Base-by-base conservation (phyloP, 495 filamentous ascomycete species). In the Peziza echinospora region DNA sequence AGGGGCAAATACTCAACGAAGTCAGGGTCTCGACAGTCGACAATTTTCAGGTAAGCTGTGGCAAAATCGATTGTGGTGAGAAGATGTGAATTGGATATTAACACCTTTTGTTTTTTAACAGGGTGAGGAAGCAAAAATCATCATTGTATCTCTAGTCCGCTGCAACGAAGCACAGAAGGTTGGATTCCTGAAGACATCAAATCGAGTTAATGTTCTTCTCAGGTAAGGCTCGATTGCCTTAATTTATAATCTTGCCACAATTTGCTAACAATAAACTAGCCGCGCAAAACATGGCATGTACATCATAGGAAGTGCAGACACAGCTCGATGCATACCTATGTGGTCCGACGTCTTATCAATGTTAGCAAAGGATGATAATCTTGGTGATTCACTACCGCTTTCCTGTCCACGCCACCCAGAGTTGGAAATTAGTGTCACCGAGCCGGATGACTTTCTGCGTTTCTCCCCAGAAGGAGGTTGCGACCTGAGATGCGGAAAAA, bases 281-380 rank as follows among this genome's bases (percentile, higher is more conserved):
- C 75, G 83, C 6, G 82, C 82, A 5, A 65, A 75, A 54, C 73
- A 92, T 56, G 82, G 84, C 5, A 82, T 91, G 77, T 92, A 84
- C 57, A 72, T 92, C 44, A 75, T 89, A 41, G 82, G 84, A 10
- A 84, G 89, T 49, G 62, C 75, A 0, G 62, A 66, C 17, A 85
- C 80, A 0, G 75, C 67, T 13, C 49, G 34, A 1, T 54, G 62
- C 28, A 66, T 84, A 5, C 49, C 57, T 0, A 85, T 86, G 78
- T 89, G 82, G 82, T 60, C 56, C 3, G 46, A 79, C 7, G 75
- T 87, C 8, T 52, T 79, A 21, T 50, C 59, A 1, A 70, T 78
- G 6, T 50, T 86, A 2, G 51, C 61, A 26, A 49, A 51, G 0
- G 60, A 62, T 1, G 62, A 58, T 1, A 72, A 71, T 26, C 56